Conservation (phyloP, 306 rosid genomes). For the Dryas drummondii region DNA sequence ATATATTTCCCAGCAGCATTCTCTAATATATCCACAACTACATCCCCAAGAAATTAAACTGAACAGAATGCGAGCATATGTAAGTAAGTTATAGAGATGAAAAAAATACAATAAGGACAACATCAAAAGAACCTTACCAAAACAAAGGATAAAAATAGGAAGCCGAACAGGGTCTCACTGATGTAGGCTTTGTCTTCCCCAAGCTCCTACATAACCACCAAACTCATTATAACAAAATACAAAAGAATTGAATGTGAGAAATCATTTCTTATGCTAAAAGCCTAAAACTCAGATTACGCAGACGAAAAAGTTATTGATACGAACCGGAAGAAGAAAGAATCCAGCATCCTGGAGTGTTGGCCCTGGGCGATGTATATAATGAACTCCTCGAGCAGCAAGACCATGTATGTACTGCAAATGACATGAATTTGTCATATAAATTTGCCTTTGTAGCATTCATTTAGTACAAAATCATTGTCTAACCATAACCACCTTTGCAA, state of each 20-base stretch:
- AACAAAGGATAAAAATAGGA: constrained; percentile 76
- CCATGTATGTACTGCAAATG: constrained; percentile 83
- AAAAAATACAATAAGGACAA: constrained; percentile 7
- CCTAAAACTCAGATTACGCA: neutral
- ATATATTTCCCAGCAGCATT: neutral
- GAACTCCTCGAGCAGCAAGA: constrained; percentile 96
- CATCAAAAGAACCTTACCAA: constrained; percentile 52
- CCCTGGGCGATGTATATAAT: constrained; percentile 90
- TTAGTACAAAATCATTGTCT: neutral
- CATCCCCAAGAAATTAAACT: neutral
- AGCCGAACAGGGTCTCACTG: constrained; percentile 81
- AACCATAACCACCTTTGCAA: neutral
- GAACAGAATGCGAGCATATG: constrained; percentile 15
- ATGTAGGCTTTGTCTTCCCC: constrained; percentile 83
- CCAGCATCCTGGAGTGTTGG: constrained; percentile 92
- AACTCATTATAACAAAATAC: constrained; percentile 2
- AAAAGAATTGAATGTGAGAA: constrained; percentile 23
- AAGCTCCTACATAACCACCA: constrained; percentile 62
- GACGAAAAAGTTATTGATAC: constrained; percentile 23
- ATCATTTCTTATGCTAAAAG: constrained; percentile 5
- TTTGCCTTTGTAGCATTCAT: too few species aligned
- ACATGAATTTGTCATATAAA: constrained; percentile 27
- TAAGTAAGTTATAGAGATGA: neutral
- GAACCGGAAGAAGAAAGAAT: constrained; percentile 77
- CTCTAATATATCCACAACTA: neutral